Evolutionary conservation across 306 rosid species (phyloP).

Genomic region (Leucaena leucocephala): DNA sequence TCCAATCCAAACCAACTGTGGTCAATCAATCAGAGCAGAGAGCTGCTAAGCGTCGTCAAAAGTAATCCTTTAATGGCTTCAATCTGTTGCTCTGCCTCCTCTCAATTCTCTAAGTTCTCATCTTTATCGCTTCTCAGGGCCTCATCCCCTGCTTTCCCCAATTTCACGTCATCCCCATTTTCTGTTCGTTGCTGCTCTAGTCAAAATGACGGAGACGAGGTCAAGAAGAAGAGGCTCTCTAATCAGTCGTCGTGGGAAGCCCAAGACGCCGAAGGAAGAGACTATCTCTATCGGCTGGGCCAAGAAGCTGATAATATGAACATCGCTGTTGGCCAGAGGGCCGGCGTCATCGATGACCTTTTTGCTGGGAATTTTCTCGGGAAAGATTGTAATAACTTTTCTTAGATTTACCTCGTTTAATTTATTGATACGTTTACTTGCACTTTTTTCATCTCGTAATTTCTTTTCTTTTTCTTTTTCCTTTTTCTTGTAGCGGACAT

Average conservation of each 20-base stretch:
- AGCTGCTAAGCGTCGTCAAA: neutral
- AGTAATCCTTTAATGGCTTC: conserved; percentile 29
- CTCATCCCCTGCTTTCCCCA: conserved; percentile 2
- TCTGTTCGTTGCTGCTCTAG: conserved; percentile 41
- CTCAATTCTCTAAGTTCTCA: conserved; percentile 40
- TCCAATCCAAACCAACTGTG: neutral
- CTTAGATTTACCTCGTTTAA: neutral
- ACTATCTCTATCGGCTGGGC: conserved; percentile 85
- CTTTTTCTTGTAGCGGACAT: conserved; percentile 63
- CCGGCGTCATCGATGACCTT: conserved; percentile 81
- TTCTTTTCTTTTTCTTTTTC: too few species aligned
- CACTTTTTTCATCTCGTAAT: neutral
- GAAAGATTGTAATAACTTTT: conserved; percentile 62
- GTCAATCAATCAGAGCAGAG: neutral
- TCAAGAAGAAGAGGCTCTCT: conserved; percentile 54
- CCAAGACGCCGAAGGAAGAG: conserved; percentile 73
- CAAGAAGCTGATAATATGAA: conserved; percentile 92
- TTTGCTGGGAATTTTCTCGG: conserved; percentile 91
- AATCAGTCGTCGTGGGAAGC: conserved; percentile 92
- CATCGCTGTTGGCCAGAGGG: conserved; percentile 90
- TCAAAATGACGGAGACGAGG: neutral
- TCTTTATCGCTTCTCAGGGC: conserved; percentile 42
- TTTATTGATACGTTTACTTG: neutral
- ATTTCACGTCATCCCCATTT: conserved; percentile 36
- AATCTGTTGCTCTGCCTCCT: conserved; percentile 12